Conservation (phyloP, 352 stramenopile genomes). For the Sclerospora graminicola region DNA sequence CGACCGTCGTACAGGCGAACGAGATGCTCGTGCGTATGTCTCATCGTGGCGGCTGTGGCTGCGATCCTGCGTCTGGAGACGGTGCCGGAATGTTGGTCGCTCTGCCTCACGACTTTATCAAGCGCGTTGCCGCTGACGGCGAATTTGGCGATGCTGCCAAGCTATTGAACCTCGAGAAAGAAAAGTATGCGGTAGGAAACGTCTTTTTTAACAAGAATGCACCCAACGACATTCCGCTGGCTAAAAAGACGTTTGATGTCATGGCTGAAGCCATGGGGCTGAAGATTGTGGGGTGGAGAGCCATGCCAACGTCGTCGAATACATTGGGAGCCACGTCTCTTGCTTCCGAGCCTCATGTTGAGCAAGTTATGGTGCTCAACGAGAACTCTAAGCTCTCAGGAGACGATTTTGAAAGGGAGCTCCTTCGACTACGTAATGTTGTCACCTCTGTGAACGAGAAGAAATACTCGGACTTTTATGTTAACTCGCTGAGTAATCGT, state of each 20-base stretch:
- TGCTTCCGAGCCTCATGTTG: slow-evolving; percentile 89
- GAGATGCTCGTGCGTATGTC: slow-evolving; percentile 97
- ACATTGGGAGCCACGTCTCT: slow-evolving; percentile 90
- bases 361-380: slow-evolving; percentile 92
- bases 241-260: slow-evolving; percentile 83
- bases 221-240: slow-evolving; percentile 61
- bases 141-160: slow-evolving; percentile 47
- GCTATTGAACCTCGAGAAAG: slow-evolving; percentile 28
- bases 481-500: slow-evolving; percentile 89
- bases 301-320: slow-evolving; percentile 89
- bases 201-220: slow-evolving; percentile 78
- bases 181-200: slow-evolving; percentile 91
- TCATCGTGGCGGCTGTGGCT: slow-evolving; percentile 91
- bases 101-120: slow-evolving; percentile 93
- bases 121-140: slow-evolving; percentile 62
- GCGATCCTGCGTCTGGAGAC: slow-evolving; percentile 91
- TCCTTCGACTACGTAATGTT: slow-evolving; percentile 43
- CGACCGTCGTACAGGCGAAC: slow-evolving; percentile 90
- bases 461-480: slow-evolving; percentile 88
- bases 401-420: slow-evolving; percentile 90
- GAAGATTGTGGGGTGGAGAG: slow-evolving; percentile 88
- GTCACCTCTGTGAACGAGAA: slow-evolving; percentile 56
- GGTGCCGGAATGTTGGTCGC: slow-evolving; percentile 91
- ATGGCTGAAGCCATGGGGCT: slow-evolving; percentile 83
- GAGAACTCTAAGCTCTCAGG: slow-evolving; percentile 43